phyloP scores from a whole-genome alignment of 179 eudicot genomes.

The Spergularia azorica region DNA sequence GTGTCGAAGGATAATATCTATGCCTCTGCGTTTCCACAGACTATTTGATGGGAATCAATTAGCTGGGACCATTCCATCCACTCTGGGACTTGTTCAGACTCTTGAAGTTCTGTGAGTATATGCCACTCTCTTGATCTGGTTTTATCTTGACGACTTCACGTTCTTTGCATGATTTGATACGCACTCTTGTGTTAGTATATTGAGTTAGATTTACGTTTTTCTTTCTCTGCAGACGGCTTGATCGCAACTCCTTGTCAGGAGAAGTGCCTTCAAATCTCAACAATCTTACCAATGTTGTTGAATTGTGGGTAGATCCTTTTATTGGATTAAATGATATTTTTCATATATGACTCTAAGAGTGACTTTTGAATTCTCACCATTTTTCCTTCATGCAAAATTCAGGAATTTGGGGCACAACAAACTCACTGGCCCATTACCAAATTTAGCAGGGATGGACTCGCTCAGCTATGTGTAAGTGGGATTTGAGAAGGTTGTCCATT shows the following conservation, averaged over 20 bases:
- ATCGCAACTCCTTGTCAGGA: constrained; percentile 63
- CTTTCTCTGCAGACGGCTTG: constrained; percentile 44
- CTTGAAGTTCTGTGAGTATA: constrained; percentile 84
- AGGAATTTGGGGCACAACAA: constrained; percentile 81
- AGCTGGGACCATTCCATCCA: constrained; percentile 68
- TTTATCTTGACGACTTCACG: constrained; percentile 3
- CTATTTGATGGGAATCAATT: constrained; percentile 75
- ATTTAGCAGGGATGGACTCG: constrained; percentile 67
- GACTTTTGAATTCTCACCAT: not conserved
- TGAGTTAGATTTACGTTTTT: not conserved
- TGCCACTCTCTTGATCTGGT: constrained; percentile 1
- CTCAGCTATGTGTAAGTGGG: constrained; percentile 76
- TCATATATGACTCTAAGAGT: not conserved
- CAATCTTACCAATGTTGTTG: constrained; percentile 60
- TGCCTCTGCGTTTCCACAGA: constrained; percentile 36
- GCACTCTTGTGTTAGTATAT: not conserved
- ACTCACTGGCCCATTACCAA: constrained; percentile 66
- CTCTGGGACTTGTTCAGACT: constrained; percentile 65
- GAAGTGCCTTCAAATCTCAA: constrained; percentile 67
- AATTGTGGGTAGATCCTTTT: constrained; percentile 60
- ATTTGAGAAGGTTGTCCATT: not conserved
- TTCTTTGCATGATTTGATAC: constrained; percentile 17
- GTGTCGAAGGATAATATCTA: not conserved
- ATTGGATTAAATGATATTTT: not conserved
- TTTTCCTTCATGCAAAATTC: constrained; percentile 16